Conservation (phyloP, 2,329 filamentous ascomycete species). For the Penicillium olsonii region DNA sequence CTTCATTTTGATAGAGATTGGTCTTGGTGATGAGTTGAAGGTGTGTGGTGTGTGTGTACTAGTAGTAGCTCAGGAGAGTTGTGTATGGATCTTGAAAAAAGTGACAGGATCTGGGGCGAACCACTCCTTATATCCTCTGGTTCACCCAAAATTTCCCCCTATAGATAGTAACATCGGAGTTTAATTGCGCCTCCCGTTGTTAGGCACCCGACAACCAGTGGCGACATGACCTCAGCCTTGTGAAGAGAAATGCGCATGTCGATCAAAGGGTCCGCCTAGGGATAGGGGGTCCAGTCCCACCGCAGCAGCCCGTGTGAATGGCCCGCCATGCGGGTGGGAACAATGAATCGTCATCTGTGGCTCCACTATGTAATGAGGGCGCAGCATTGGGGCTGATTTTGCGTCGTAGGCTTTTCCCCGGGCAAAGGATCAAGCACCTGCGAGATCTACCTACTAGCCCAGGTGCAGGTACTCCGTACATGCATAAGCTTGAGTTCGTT, state of each 20-base stretch:
- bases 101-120: slow-evolving; percentile 1
- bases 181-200: background rate
- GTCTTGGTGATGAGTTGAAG: no score
- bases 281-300: slow-evolving; percentile 1
- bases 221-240: slow-evolving; percentile 18
- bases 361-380: slow-evolving; percentile 8
- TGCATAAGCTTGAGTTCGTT: slow-evolving; percentile 1
- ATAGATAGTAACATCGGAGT: slow-evolving; percentile 15
- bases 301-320: background rate
- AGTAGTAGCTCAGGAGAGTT: no score
- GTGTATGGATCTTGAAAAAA: no score
- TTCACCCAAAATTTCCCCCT: slow-evolving; percentile 3
- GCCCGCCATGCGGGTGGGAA: slow-evolving; percentile 1
- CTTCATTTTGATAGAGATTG: slow-evolving; percentile 26
- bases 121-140: slow-evolving; percentile 8
- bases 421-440: background rate
- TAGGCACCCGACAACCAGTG: slow-evolving; percentile 11
- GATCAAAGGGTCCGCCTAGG: slow-evolving; percentile 8
- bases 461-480: background rate
- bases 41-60: no score
- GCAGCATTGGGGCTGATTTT: slow-evolving; percentile 1
- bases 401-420: background rate
- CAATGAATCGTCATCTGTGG: slow-evolving; percentile 17
- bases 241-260: slow-evolving; percentile 2
- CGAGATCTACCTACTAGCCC: slow-evolving; percentile 9